Percentiles rank a stretch among this genome's conserved stretches.
Conservation (phyloP, 768 basidiomycete genomes). For the Russula ochroleuca region DNA sequence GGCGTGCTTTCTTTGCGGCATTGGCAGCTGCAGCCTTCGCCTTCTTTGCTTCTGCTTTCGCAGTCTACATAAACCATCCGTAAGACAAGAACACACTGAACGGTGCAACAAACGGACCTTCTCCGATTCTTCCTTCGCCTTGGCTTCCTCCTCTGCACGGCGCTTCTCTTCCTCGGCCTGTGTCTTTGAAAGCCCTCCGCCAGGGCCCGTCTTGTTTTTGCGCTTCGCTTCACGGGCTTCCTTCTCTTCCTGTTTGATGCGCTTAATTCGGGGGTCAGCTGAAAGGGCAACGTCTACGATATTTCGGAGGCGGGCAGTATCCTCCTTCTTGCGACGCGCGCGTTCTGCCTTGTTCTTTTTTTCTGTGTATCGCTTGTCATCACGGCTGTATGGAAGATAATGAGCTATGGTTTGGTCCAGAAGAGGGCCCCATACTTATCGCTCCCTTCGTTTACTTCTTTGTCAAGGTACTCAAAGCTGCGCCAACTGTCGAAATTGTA, state of each 20-base stretch:
- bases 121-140: constrained; percentile 79
- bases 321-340: constrained; percentile 94
- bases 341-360: constrained; percentile 99
- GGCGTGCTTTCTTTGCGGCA: constrained; percentile 85
- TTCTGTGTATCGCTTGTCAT: constrained; percentile 98
- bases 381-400: constrained; percentile 54
- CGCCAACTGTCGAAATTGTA: constrained; percentile 99
- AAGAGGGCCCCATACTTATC: constrained; percentile 60
- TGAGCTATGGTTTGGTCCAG: neutral
- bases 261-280: constrained; percentile 91
- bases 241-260: constrained; percentile 95
- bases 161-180: constrained; percentile 54
- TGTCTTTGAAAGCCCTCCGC: constrained; percentile 46
- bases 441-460: constrained; percentile 97
- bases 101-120: constrained; percentile 45
- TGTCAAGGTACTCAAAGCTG: constrained; percentile 96
- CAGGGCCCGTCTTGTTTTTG: constrained; percentile 46
- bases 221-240: constrained; percentile 91
- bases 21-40: constrained; percentile 81
- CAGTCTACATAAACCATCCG: constrained; percentile 36
- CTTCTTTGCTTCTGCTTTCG: constrained; percentile 76
- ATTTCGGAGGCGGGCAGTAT: constrained; percentile 80
- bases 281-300: constrained; percentile 82
- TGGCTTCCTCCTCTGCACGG: constrained; percentile 67
- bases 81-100: neutral